phyloP scores from a whole-genome alignment of 768 basidiomycete genomes.

The Myochromella boudieri region DNA sequence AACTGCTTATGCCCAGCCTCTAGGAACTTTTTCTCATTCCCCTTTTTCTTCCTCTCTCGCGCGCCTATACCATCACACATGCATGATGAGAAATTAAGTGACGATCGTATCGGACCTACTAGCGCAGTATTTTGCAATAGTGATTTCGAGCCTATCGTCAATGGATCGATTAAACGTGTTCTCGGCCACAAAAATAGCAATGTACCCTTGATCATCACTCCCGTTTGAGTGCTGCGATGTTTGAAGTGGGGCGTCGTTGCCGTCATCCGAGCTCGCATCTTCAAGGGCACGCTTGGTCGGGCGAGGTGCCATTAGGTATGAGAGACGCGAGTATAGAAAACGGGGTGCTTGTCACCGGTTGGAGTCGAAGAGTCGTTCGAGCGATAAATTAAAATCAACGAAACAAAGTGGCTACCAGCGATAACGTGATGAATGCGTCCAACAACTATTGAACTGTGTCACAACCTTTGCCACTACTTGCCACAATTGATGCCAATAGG shows the following conservation, averaged over 20 bases:
- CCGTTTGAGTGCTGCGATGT: slow-evolving; percentile 19
- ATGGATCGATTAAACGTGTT: neutral
- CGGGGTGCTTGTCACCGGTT: too few relatives aligned
- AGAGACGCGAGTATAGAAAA: neutral
- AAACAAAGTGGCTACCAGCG: too few relatives aligned
- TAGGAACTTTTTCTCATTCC: slow-evolving; percentile 20
- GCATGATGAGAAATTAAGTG: neutral
- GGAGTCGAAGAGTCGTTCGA: too few relatives aligned
- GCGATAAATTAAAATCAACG: too few relatives aligned
- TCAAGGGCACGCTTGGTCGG: slow-evolving; percentile 3
- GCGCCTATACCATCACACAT: slow-evolving; percentile 7
- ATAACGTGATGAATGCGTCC: too few relatives aligned
- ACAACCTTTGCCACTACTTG: too few relatives aligned
- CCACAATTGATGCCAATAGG: too few relatives aligned
- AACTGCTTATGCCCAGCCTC: slow-evolving; percentile 20
- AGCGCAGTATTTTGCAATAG: slow-evolving; percentile 17
- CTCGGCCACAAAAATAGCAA: neutral
- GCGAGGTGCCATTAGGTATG: slow-evolving; percentile 7
- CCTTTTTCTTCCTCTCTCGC: slow-evolving; percentile 19
- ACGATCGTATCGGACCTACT: slow-evolving; percentile 5
- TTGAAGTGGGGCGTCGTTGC: slow-evolving; percentile 12
- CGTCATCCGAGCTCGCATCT: slow-evolving; percentile 10
- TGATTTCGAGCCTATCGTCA: slow-evolving; percentile 14
- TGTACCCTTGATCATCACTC: slow-evolving; percentile 21
- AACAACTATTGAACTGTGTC: too few relatives aligned